Evolutionary conservation across 2,329 filamentous ascomycete species (phyloP).

Genomic region (Myriosclerotinia scirpicola): DNA sequence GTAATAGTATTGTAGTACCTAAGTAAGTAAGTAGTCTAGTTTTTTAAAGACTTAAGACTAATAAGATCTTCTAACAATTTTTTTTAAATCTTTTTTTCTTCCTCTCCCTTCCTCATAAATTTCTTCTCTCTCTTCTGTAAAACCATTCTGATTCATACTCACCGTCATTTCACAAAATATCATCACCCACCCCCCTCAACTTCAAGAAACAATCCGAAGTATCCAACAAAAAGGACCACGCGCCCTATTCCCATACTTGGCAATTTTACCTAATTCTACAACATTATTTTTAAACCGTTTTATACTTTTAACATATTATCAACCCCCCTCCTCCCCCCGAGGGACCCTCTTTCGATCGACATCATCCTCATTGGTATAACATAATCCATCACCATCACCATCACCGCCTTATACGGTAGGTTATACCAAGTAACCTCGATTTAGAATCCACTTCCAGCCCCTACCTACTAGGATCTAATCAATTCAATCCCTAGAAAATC

Average conservation of each 20-base stretch:
- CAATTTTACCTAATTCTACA: conserved; percentile 2
- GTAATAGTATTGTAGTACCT: no score
- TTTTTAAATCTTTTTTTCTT: neutral
- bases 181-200: neutral
- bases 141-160: conserved; percentile 7
- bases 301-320: neutral
- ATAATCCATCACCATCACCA: no score
- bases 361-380: neutral
- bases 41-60: neutral
- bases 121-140: neutral
- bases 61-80: no score
- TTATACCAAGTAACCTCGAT: neutral
- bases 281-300: no score
- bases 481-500: neutral
- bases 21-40: no score
- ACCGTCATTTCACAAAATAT: conserved; percentile 16
- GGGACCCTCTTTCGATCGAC: neutral
- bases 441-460: conserved; percentile 21
- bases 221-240: neutral
- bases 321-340: neutral
- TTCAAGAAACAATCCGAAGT: neutral
- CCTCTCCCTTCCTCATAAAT: no score
- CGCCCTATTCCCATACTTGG: conserved; percentile 15
- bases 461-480: conserved; percentile 17
- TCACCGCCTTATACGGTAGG: conserved; percentile 16